Conservation (phyloP, 768 basidiomycete species). For the Amanita muscaria region DNA sequence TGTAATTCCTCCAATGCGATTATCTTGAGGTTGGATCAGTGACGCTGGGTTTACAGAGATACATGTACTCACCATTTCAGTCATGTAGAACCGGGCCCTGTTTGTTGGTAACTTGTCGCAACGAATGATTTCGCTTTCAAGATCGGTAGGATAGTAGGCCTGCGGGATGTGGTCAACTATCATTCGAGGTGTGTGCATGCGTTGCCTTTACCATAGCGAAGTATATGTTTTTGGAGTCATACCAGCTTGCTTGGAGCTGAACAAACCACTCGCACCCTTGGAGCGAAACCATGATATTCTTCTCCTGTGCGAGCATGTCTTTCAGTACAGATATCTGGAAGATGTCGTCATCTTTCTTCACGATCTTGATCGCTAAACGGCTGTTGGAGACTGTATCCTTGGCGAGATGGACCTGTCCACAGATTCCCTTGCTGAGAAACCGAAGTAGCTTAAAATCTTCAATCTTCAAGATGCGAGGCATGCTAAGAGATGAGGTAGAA, state of each 20-base stretch:
- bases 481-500: not conserved
- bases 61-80: constrained; percentile 23
- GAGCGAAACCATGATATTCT: constrained; percentile 4
- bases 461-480: too few relatives aligned
- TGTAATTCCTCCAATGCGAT: constrained; percentile 25
- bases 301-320: constrained; percentile 11
- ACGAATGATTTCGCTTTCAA: constrained; percentile 23
- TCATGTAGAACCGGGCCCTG: constrained; percentile 25
- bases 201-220: constrained; percentile 9
- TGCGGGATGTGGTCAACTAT: constrained; percentile 3
- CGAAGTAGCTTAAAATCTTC: too few relatives aligned
- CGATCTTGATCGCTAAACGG: too few relatives aligned
- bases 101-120: constrained; percentile 16
- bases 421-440: too few relatives aligned
- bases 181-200: not conserved
- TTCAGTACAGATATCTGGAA: constrained; percentile 3
- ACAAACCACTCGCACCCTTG: constrained; percentile 8
- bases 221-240: constrained; percentile 12
- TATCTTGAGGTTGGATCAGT: constrained; percentile 14
- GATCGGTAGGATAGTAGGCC: constrained; percentile 22
- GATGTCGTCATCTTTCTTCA: too few relatives aligned
- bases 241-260: constrained; percentile 12
- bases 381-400: too few relatives aligned
- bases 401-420: too few relatives aligned
- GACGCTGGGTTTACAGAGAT: not conserved